Base-by-base conservation (phyloP, 2,329 filamentous ascomycete genomes). In the Aspergillus pseudoviridinutans region DNA sequence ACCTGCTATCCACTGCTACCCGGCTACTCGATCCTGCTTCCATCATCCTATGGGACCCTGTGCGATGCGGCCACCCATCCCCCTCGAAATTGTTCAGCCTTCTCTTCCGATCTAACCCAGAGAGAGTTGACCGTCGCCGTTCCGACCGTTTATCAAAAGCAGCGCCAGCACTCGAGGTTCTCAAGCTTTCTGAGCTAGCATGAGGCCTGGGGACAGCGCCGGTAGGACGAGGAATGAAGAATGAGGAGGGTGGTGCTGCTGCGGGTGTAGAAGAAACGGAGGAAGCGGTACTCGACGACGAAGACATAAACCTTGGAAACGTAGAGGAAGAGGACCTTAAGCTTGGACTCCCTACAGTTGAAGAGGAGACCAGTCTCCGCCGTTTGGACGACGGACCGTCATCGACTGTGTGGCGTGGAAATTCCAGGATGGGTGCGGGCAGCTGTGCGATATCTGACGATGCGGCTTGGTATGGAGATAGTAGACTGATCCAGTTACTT, bases 101-200 rank as follows among this genome's bases (percentile, higher is more conserved):
- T 59, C 76, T 72, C 64, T 78, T 79, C 49, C 76, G 71, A 57
- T 78, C 76, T 54, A 71, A 61, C 27, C 61, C 66, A 32, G 60
- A 53, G 12, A 66, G 51, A 22, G 65, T 63, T 20, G 66, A 64
- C 50, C 65, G 63, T 25, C 65, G 57, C 55, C 64, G 56, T 49
- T 63, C 63, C 17, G 55, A 24, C 20, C 60, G 60, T 29, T 35
- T 58, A 52, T 64, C 64, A 29, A 54, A 42, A 56, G 58, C 42
- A 61, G 63, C 54, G 8, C 60, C 64, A 51, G 59, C 58, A 58
- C 62, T 60, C 32, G 58, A 56, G 44, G 46, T 52, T 24, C 60
- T 61, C 44, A 58, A 49, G 24, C 20, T 57, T 10, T 60, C 57
- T 27, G 57, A 59, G 49, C 50, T 62, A 52, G 59, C 60, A 66